phyloP scores from a whole-genome alignment of 2,329 filamentous ascomycete species.

The Exophiala spinifera region DNA sequence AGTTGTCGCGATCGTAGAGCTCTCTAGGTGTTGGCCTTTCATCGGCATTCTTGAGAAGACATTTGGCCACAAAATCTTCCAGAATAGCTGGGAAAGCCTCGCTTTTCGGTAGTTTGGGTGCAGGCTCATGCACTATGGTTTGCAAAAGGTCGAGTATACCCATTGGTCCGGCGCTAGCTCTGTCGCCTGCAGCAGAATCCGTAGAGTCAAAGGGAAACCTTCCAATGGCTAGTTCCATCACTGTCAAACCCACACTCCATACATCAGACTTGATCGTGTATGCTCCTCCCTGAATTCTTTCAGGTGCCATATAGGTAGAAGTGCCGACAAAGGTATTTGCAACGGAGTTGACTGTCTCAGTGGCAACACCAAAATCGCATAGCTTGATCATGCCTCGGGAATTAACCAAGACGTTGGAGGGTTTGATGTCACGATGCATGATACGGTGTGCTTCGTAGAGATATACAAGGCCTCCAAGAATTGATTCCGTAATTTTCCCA shows the following conservation, averaged over 20 bases:
- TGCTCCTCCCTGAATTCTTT: conserved; percentile 92
- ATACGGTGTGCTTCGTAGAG: conserved; percentile 94
- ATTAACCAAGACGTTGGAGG: conserved; percentile 95
- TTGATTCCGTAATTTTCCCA: conserved; percentile 95
- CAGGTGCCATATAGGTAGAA: conserved; percentile 98
- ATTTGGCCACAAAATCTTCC: conserved; percentile 96
- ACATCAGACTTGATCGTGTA: conserved; percentile 99
- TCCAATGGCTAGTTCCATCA: conserved; percentile 97
- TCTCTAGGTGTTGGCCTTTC: conserved; percentile 88
- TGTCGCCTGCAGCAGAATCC: conserved; percentile 70
- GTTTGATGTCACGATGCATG: conserved; percentile 99
- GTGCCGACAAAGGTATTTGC: conserved; percentile 98
- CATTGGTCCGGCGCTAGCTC: conserved; percentile 69
- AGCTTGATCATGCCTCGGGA: conserved; percentile 93
- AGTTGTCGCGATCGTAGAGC: conserved; percentile 87
- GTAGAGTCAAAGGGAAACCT: conserved; percentile 89
- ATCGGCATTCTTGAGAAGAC: conserved; percentile 83
- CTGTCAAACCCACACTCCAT: conserved; percentile 91
- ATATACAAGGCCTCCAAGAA: conserved; percentile 88
- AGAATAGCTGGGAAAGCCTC: conserved; percentile 94
- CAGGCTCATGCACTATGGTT: conserved; percentile 95
- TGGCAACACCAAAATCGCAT: conserved; percentile 98
- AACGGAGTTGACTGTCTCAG: conserved; percentile 94
- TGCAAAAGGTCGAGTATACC: conserved; percentile 94
- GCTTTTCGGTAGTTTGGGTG: conserved; percentile 89